Conservation (phyloP, 1,284 basidiomycete genomes). For the Phellopilus nigrolimitatus region DNA sequence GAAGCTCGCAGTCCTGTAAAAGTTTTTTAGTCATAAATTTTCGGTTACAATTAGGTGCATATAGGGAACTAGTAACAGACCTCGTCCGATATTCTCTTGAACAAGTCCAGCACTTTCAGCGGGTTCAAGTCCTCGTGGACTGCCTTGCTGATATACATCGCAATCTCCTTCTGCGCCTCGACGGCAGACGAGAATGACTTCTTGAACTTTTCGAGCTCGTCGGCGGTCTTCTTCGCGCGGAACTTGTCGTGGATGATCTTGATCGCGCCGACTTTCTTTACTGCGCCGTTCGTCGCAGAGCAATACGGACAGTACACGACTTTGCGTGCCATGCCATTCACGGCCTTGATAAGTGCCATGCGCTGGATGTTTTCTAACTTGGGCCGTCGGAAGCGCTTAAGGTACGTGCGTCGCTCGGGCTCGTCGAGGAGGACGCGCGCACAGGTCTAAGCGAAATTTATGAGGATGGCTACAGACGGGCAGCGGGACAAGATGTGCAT, state of each 20-base stretch:
- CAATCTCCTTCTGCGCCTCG: conserved; percentile 84
- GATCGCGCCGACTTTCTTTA: conserved; percentile 93
- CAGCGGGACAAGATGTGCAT: background rate
- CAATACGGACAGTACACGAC: conserved; percentile 93
- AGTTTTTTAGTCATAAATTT: background rate
- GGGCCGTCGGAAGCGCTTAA: conserved; percentile 86
- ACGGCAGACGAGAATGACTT: conserved; percentile 80
- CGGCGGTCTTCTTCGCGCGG: conserved; percentile 89
- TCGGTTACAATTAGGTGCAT: background rate
- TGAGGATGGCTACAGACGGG: too few species aligned
- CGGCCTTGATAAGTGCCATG: conserved; percentile 81
- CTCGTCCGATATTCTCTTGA: conserved; percentile 90
- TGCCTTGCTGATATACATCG: conserved; percentile 83
- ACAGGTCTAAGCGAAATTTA: conserved; percentile 62
- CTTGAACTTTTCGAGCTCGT: conserved; percentile 87
- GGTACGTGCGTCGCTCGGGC: conserved; percentile 77
- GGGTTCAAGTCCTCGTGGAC: conserved; percentile 94
- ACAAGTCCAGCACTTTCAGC: conserved; percentile 89
- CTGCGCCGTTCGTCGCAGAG: conserved; percentile 88
- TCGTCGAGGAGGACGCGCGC: conserved; percentile 92
- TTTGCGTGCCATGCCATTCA: conserved; percentile 87
- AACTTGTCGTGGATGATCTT: conserved; percentile 99
- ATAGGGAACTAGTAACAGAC: conserved; percentile 37
- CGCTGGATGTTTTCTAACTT: conserved; percentile 94
- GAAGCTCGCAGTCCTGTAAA: conserved; percentile 84